These are phyloP conservation scores for Paraleonurus japonicus DNA, from an alignment of 257 asterid genomes.

Conservation along the genomic window DNA sequence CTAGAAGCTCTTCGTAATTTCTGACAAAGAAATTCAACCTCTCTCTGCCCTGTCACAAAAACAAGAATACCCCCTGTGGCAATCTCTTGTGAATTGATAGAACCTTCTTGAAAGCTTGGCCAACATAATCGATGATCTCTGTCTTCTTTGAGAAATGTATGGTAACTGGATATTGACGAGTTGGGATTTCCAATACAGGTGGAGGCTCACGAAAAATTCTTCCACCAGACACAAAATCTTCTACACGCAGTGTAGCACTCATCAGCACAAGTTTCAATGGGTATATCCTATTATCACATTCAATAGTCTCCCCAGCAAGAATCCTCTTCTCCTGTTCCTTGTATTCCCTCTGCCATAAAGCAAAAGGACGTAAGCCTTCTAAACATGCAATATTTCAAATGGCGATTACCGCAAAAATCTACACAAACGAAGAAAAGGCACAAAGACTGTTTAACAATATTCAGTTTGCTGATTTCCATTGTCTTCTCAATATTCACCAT, in stretches of 20 bases:
- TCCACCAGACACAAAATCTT: conserved; percentile 68
- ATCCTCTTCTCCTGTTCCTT: conserved; percentile 65
- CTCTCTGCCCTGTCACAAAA: conserved; percentile 92
- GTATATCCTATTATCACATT: conserved; percentile 48
- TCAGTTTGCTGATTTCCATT: not conserved
- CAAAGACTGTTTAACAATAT: not conserved
- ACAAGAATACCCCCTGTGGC: conserved; percentile 94
- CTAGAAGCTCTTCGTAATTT: conserved; percentile 63
- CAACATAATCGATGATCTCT: conserved; percentile 74
- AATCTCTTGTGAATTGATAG: conserved; percentile 85
- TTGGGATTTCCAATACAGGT: conserved; percentile 82
- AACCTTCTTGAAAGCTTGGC: conserved; percentile 85
- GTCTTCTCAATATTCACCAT: not conserved
- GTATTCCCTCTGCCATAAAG: conserved; percentile 55
- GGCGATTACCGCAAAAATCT: not conserved
- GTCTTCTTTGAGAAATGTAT: conserved; percentile 84
- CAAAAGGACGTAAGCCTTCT: conserved; percentile 14
- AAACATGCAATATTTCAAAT: not conserved
- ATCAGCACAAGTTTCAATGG: conserved; percentile 86
- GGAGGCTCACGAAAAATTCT: conserved; percentile 70
- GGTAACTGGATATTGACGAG: conserved; percentile 87
- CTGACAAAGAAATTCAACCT: conserved; percentile 79
- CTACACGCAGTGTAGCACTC: conserved; percentile 95
- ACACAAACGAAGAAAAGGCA: not conserved
- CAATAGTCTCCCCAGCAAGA: conserved; percentile 54